Evolutionary conservation across 176 grass and related monocot genomes (phyloP), one percentile per base, ranked within the genome.

Genomic region (Avena atlantica): DNA sequence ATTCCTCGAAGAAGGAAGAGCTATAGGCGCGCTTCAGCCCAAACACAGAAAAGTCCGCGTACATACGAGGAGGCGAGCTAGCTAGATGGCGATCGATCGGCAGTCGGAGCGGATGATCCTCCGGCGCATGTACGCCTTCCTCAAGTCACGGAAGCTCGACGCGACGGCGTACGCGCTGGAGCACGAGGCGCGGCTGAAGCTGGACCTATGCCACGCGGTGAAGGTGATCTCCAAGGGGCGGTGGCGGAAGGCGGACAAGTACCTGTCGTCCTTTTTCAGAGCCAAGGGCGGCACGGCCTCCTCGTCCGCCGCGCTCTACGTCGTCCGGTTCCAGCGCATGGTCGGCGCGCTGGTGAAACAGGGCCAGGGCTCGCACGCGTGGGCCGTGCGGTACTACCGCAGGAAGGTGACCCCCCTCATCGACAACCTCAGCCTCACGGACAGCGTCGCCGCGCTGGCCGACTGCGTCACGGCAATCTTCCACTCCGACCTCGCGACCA

Each of bases 151-250:
- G 65, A 68, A 36, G 65, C 65, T 68, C 1, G 65, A 68, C 29
- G 65, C 65, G 29, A 68, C 65, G 65, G 65, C 65, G 65, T 68
- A 68, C 65, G 17, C 65, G 65, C 65, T 68, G 65, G 65, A 37
- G 65, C 65, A 68, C 34, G 34, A 70, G 34, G 67, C 34, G 34
- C 67, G 67, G 34, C 34, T 70, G 67, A 40, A 9, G 67, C 67
- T 70, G 67, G 17, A 70, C 67, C 16, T 70, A 0, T 9, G 31
- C 34, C 67, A 70, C 34, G 67, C 34, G 29, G 6, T 68, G 3
- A 17, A 9, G 2, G 3, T 11, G 16, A 70, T 70, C 34, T 4
- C 16, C 67, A 20, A 70, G 8, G 34, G 67, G 0, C 34, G 67
- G 1, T 70, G 67, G 67, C 67, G 67, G 34, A 42, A 15, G 34